These are phyloP conservation scores for Eimeria necatrix DNA, from an alignment of 169 alveolate genomes.

Conservation along the genomic window DNA sequence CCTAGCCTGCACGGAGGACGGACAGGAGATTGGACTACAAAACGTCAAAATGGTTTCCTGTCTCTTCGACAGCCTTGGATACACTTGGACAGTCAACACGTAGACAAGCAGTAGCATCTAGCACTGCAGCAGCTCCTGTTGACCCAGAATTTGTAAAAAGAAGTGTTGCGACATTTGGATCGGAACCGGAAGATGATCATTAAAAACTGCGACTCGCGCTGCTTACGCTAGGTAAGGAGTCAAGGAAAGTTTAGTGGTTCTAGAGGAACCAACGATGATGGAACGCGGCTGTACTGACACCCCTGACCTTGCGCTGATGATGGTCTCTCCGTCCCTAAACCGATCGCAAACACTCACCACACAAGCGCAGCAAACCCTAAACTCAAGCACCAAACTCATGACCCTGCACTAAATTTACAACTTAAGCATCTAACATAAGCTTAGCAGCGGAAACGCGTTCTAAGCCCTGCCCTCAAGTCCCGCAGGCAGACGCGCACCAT, in stretches of 20 bases:
- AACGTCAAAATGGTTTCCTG: not conserved
- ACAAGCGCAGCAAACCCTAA: not conserved
- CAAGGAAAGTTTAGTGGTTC: not conserved
- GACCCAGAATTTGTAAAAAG: not conserved
- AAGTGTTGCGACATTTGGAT: not conserved
- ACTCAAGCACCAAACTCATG: not conserved
- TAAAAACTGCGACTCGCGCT: too few relatives aligned
- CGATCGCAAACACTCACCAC: not conserved
- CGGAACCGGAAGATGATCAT: not conserved
- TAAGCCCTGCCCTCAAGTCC: not conserved
- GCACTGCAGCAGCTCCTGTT: not conserved
- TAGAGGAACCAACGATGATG: constrained; percentile 3
- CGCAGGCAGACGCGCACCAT: not conserved
- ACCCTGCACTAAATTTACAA: too few relatives aligned
- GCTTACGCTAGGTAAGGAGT: constrained; percentile 4
- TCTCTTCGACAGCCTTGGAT: not conserved
- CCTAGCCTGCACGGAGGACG: not conserved
- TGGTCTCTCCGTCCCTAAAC: constrained; percentile 11
- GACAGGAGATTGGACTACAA: not conserved
- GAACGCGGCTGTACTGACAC: constrained; percentile 37
- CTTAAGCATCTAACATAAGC: not conserved
- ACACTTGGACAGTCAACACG: not conserved
- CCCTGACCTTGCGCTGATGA: constrained; percentile 19
- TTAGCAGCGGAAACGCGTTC: not conserved
- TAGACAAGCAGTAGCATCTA: not conserved